Evolutionary conservation across 768 basidiomycete species (phyloP), one percentile per base, ranked within the genome.

Genomic region (Fibroporia radiculosa): DNA sequence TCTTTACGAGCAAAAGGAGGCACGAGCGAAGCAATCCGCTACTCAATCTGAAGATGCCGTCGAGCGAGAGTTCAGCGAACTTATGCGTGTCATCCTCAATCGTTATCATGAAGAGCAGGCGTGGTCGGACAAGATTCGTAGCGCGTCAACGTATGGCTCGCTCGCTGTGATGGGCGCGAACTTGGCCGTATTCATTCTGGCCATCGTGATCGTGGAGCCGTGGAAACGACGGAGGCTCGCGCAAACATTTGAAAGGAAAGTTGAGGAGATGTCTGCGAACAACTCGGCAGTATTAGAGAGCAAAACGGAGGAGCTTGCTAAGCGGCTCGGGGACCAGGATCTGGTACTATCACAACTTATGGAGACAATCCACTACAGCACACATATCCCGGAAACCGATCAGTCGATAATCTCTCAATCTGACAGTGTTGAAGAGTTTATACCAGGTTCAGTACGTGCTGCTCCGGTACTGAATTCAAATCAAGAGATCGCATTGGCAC

Each of bases 71-170:
- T 96, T 98, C 61, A 82, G 74, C 56, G 84, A 81, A 58, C 74
- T 97, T 52, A 88, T 95, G 84, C 81, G 81, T 45, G 71, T 77
- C 8, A 98, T 98, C 56, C 74, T 99, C 47, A 81, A 78, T 39
- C 76, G 95, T 29, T 98, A 98, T 63, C 95, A 98, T 67, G 95
- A 97, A 66, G 96, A 99, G 61, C 96, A 99, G 62, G 80, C 97
- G 2, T 99, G 96, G 96, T 92, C 89, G 42, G 95, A 99, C 71
- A 99, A 99, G 67, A 96, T 99, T 48, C 80, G 96, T 27, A 91
- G 88, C 54, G 84, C 86, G 22, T 92, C 89, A 50, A 97, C 96
- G 4, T 97, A 97, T 61, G 93, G 92, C 3, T 85, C 84, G 31
- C 68, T 97, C 47, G 82, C 81, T 4, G 93, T 80, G 43, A 73